Evolutionary conservation across 2,329 filamentous ascomycete species (phyloP), one percentile per base, ranked within the genome.

Genomic region (Aspergillus tanneri): DNA sequence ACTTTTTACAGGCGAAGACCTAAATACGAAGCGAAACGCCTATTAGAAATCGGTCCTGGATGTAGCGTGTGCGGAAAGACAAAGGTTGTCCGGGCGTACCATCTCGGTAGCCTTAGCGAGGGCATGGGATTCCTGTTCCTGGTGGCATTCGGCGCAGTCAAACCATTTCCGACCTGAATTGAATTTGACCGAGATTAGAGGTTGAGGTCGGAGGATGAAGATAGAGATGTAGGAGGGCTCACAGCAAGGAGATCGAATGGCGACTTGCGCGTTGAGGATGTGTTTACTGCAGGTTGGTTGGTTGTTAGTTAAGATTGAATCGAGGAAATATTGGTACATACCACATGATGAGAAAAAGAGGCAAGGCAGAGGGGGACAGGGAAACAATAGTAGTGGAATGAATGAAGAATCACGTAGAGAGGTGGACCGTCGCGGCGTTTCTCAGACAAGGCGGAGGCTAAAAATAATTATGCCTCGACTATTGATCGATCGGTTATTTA

Each of bases 241-340:
- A 92, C 93, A 99, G 79, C 93, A 99, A 54, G 91, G 88, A 47
- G 91, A 93, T 62, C 93, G 88, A 74, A 99, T 95, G 49, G 92
- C 79, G 65, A 99, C 93, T 75, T 99, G 93, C 55, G 92, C 93
- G 78, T 99, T 99, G 71, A 99, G 85, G 66, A 99, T 79, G 77
- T 99, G 93, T 81, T 97, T 97, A 79, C 93, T 96, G 61, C 18
- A 38, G 28, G 45, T 27, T 37, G 27, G 38, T 39, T 5, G 11
- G 57, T 57, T 21, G 40, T 39, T 21, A 43, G 32, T 43, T n/a
- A n/a, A 24, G 27, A 32, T 16, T 40, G n/a, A 8, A 36, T 21
- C 37, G 12, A 22, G 28, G 11, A 11, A 11, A 25, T 25, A 11
- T 14, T 6, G 30, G 19, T 7, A 55, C 58, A 43, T 54, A 66